phyloP scores from a whole-genome alignment of 148 eudicot species.

The Fagopyrum esculentum region DNA sequence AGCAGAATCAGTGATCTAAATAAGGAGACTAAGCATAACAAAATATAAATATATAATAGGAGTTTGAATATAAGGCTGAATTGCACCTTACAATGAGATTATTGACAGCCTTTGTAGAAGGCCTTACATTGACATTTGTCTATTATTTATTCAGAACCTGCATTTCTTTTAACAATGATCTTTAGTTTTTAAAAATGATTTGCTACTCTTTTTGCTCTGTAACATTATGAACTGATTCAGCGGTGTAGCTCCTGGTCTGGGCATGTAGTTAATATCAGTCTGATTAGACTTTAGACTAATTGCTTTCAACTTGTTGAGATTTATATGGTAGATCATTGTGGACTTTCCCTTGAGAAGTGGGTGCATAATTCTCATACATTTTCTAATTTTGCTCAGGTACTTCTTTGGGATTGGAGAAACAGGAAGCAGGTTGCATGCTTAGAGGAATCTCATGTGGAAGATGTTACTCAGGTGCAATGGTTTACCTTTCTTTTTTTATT shows the following conservation, averaged over 20 bases:
- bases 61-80: background rate
- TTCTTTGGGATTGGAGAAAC: slow-evolving; percentile 93
- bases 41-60: background rate
- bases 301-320: background rate
- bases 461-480: slow-evolving; percentile 76
- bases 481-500: background rate
- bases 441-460: slow-evolving; percentile 94
- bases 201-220: background rate
- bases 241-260: background rate
- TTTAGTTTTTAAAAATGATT: background rate
- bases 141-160: background rate
- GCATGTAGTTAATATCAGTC: background rate
- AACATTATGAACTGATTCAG: background rate
- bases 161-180: background rate
- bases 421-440: slow-evolving; percentile 82
- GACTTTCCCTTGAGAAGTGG: background rate
- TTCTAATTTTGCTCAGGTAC: slow-evolving; percentile 34
- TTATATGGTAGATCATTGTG: background rate
- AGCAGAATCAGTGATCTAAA: background rate
- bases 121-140: background rate
- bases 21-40: background rate
- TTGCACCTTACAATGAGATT: background rate
- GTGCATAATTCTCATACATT: background rate
- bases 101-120: background rate
- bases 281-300: background rate